These are phyloP conservation scores for Cytospora schulzeri DNA, from an alignment of 2,329 filamentous ascomycete genomes.

Conservation along the genomic window DNA sequence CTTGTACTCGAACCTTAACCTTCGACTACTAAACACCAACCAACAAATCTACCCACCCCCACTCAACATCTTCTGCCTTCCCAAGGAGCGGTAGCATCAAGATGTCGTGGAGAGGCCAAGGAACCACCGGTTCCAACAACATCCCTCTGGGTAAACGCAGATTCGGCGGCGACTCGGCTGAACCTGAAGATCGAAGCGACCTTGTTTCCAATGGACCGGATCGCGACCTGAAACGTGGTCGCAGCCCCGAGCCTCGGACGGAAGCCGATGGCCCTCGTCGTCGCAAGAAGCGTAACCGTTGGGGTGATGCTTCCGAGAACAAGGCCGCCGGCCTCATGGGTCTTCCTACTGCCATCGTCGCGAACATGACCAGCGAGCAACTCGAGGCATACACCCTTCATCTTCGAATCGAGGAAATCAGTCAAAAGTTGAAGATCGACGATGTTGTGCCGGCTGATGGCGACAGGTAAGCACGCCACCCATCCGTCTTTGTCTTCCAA, in stretches of 20 bases:
- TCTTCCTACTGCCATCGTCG: constrained; percentile 91
- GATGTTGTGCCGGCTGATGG: constrained; percentile 97
- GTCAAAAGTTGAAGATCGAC: constrained; percentile 97
- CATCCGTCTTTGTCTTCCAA: constrained; percentile 3
- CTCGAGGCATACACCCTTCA: constrained; percentile 96
- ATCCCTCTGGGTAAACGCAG: constrained; percentile 89
- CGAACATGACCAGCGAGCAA: constrained; percentile 98
- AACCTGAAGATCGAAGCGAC: constrained; percentile 26
- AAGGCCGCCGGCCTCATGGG: constrained; percentile 98
- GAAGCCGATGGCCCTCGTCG: constrained; percentile 77
- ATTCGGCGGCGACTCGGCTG: constrained; percentile 61
- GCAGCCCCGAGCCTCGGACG: constrained; percentile 82
- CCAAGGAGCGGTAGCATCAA: constrained; percentile 15
- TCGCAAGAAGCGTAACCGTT: constrained; percentile 98
- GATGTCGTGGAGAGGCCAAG: constrained; percentile 72
- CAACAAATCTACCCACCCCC: no score
- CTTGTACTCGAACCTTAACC: neutral
- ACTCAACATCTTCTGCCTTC: constrained; percentile 3
- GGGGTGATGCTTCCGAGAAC: constrained; percentile 97
- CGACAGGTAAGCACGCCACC: constrained; percentile 70
- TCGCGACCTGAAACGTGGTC: constrained; percentile 76
- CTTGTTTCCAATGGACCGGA: constrained; percentile 37
- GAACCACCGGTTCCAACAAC: constrained; percentile 97
- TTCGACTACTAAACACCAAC: neutral
- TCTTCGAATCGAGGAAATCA: constrained; percentile 97